A percentile compares a stretch with the other conserved stretches of the same genome.
Evolutionary conservation across 2,329 filamentous ascomycete species (phyloP).

Genomic region (Zymoseptoria tritici): DNA sequence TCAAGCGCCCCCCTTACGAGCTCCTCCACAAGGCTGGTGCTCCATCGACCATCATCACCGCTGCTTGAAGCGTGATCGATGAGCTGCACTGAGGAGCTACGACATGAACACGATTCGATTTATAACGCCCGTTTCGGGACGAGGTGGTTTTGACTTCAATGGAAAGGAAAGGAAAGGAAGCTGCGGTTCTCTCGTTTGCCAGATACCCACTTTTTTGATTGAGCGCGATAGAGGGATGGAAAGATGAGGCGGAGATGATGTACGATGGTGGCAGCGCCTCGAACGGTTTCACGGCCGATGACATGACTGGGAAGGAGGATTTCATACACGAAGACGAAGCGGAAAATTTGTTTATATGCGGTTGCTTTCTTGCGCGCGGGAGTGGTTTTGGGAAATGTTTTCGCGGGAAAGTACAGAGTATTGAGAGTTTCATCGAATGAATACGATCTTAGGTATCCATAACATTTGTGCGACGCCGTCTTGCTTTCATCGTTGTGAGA

Average conservation of each 20-base stretch:
- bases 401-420: background rate
- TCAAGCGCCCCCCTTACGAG: conserved; percentile 73
- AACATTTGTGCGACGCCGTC: too few species aligned
- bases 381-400: background rate
- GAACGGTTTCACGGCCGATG: background rate
- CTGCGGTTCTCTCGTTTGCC: background rate
- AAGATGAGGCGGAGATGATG: background rate
- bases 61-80: conserved; percentile 9
- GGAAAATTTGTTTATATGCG: background rate
- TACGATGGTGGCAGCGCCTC: background rate
- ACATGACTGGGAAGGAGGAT: background rate
- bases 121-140: background rate
- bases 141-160: background rate
- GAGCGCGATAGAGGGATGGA: background rate
- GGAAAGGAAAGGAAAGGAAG: background rate
- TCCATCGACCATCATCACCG: conserved; percentile 29
- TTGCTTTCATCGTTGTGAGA: too few species aligned
- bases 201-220: background rate
- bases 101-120: background rate
- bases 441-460: background rate
- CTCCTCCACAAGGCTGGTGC: conserved; percentile 45
- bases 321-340: background rate
- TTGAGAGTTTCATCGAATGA: background rate
- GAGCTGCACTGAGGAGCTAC: background rate
- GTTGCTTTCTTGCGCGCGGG: background rate